Conservation (phyloP, 2,329 filamentous ascomycete genomes). For the Colletotrichum plurivorum region DNA sequence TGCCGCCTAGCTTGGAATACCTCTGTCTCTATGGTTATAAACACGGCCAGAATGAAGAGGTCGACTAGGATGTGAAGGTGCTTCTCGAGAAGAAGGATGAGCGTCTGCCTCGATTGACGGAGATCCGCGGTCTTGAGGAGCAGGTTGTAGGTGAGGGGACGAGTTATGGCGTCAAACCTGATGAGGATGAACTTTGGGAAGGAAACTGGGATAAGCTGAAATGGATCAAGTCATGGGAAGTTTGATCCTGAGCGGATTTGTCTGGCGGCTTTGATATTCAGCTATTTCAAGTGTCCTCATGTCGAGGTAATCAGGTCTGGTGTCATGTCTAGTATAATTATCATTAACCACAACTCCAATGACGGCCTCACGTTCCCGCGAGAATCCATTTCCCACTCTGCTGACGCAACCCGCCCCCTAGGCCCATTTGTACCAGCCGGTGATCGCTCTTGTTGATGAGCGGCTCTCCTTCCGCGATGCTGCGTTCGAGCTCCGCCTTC, state of each 20-base stretch:
- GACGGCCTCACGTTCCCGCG: no score
- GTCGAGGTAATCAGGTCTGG: no score
- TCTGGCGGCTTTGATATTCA: no score
- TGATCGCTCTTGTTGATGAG: neutral
- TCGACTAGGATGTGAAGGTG: slow-evolving; percentile 30
- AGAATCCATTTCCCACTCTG: neutral
- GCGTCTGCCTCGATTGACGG: slow-evolving; percentile 26
- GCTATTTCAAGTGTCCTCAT: no score
- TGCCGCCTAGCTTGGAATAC: slow-evolving; percentile 36
- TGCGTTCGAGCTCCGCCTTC: neutral
- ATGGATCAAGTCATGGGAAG: neutral
- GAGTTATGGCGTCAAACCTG: neutral
- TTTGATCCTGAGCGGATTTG: no score
- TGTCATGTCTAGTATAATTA: no score
- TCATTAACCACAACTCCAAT: no score
- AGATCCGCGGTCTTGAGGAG: slow-evolving; percentile 4
- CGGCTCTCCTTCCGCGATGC: neutral
- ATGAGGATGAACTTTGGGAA: neutral
- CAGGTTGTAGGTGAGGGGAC: neutral
- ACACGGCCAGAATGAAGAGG: slow-evolving; percentile 12
- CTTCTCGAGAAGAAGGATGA: slow-evolving; percentile 31
- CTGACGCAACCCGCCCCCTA: neutral
- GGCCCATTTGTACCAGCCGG: neutral
- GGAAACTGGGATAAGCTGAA: neutral
- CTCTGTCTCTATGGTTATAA: slow-evolving; percentile 39